phyloP scores from a whole-genome alignment of 805 yeast species.

The Candida ortonii region DNA sequence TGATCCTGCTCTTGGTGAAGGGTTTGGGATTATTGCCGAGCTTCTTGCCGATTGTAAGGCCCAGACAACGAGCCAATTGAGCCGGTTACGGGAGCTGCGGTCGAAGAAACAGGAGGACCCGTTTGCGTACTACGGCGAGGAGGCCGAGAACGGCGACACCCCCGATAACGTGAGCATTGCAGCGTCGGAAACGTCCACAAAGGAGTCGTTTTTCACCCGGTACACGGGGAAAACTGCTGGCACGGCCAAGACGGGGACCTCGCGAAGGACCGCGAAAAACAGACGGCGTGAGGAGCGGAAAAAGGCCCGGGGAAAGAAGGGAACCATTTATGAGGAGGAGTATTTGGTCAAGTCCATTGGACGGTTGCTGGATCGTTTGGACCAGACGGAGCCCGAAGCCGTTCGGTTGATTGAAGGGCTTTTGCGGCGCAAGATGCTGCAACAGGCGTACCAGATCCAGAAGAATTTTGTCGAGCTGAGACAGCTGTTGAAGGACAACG shows the following conservation, averaged over 20 bases:
- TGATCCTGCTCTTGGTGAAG: constrained; percentile 78
- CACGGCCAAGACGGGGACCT: constrained; percentile 95
- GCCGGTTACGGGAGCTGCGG: constrained; percentile 80
- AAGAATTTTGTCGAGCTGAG: constrained; percentile 58
- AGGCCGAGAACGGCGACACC: constrained; percentile 59
- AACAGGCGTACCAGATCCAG: constrained; percentile 82
- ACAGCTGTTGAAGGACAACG: constrained; percentile 52
- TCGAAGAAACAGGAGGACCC: constrained; percentile 83
- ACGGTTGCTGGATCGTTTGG: constrained; percentile 78
- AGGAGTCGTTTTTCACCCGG: constrained; percentile 89
- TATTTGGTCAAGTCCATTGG: constrained; percentile 86
- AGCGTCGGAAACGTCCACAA: constrained; percentile 88
- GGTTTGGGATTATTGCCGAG: constrained; percentile 85
- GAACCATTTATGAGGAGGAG: constrained; percentile 96
- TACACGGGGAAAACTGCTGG: constrained; percentile 96
- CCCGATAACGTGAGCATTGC: constrained; percentile 95
- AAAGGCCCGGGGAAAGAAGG: constrained; percentile 95
- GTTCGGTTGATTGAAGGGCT: constrained; percentile 69
- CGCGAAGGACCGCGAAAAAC: constrained; percentile 88
- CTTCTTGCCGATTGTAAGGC: constrained; percentile 88
- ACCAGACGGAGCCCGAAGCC: constrained; percentile 73
- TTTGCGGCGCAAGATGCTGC: constrained; percentile 65
- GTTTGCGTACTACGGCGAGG: constrained; percentile 73
- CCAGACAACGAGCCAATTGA: constrained; percentile 80
- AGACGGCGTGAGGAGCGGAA: constrained; percentile 93